phyloP scores from a whole-genome alignment of 805 yeast species.

The Debaryomyces castellii region DNA sequence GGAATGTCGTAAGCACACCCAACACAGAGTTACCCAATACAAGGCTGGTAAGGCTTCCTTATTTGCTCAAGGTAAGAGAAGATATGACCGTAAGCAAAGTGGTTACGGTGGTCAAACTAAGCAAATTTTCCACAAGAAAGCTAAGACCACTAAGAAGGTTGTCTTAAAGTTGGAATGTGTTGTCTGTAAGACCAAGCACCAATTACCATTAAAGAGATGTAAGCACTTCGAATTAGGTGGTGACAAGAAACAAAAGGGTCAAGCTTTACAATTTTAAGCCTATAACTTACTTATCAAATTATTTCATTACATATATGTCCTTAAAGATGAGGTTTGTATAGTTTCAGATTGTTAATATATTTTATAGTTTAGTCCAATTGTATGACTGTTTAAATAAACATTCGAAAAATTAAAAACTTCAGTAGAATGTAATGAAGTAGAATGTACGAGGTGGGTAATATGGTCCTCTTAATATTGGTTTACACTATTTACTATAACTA shows the following conservation, averaged over 20 bases:
- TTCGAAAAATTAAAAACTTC: not conserved
- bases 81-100: constrained; percentile 99
- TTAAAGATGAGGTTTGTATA: constrained; percentile 3
- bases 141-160: constrained; percentile 99
- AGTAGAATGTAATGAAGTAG: not conserved
- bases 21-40: constrained; percentile 99
- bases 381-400: constrained; percentile 7
- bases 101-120: constrained; percentile 99
- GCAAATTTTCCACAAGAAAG: constrained; percentile 99
- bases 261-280: constrained; percentile 96
- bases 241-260: constrained; percentile 99
- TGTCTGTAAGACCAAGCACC: constrained; percentile 97
- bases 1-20: constrained; percentile 99
- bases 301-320: constrained; percentile 1
- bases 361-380: constrained; percentile 6
- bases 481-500: no score
- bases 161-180: constrained; percentile 99
- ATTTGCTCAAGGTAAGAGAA: constrained; percentile 99
- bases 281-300: constrained; percentile 7
- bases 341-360: constrained; percentile 2
- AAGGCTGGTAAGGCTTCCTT: constrained; percentile 99
- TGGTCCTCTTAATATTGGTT: no score
- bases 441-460: no score
- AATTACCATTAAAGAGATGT: constrained; percentile 98
- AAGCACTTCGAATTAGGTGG: constrained; percentile 99